These are phyloP conservation scores for Suhomyces bokatorum DNA, from an alignment of 1,139 yeast species.

Conservation along the genomic window DNA sequence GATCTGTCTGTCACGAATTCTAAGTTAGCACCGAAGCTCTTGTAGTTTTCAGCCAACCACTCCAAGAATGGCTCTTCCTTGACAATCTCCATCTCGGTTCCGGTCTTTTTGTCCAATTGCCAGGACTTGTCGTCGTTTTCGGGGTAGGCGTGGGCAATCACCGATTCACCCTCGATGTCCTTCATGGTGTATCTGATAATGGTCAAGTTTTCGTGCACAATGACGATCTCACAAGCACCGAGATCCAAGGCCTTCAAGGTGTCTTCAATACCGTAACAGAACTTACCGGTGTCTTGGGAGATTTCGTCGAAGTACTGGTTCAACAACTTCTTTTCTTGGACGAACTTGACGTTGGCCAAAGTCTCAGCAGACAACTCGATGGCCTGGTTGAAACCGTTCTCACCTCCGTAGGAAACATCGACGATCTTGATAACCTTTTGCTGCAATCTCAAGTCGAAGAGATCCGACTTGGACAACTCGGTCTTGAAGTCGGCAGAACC, in stretches of 20 bases:
- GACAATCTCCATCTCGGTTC: conserved; percentile 83
- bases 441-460: conserved; percentile 86
- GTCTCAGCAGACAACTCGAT: conserved; percentile 97
- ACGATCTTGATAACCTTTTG: conserved; percentile 89
- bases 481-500: conserved; percentile 99
- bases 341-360: conserved; percentile 91
- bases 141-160: conserved; percentile 72
- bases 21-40: conserved; percentile 87
- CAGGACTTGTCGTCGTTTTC: conserved; percentile 73
- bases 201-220: conserved; percentile 90
- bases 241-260: conserved; percentile 93
- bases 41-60: conserved; percentile 97
- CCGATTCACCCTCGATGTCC: conserved; percentile 78
- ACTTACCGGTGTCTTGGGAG: conserved; percentile 94
- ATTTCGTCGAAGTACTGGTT: conserved; percentile 93
- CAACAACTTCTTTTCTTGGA: conserved; percentile 95
- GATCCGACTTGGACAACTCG: conserved; percentile 87
- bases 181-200: conserved; percentile 80
- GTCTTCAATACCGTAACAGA: conserved; percentile 96
- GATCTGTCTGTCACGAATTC: conserved; percentile 97
- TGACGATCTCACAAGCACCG: conserved; percentile 91
- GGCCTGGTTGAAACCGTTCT: conserved; percentile 98
- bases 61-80: conserved; percentile 84
- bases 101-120: conserved; percentile 79
- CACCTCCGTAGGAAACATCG: conserved; percentile 98